Base-by-base conservation (phyloP, 2,329 filamentous ascomycete genomes). In the Sphaerulina populicola region DNA sequence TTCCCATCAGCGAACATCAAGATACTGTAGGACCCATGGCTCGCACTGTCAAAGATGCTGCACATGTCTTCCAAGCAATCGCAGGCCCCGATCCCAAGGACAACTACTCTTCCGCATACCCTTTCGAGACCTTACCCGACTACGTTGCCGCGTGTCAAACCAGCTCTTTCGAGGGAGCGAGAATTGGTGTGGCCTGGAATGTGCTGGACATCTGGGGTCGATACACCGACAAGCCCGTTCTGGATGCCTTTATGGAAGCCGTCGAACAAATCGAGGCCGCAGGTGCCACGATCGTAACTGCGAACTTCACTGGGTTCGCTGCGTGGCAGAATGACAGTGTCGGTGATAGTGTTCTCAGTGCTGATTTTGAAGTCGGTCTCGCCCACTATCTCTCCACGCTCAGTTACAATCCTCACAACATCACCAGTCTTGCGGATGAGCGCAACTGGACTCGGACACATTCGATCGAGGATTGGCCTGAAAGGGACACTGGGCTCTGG, bases 141-240 rank as follows among this genome's bases (percentile, higher is more conserved):
- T 86, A 86, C 58, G 74, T 79, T 7, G 72, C 70, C 2, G 78
- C 81, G 0, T 58, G 82, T 61, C 72, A 78, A 15, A 65, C 72
- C 15, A 72, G 72, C 10, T 73, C 74, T 0, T 69, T 85, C 0
- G 54, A 66, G 35, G 59, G 54, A 9, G 80, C 79, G 6, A 78
- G 78, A 47, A 80, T 87, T 23, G 84, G 83, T 3, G 73, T 87
- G 3, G 79, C 82, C 0, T 72, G 77, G 14, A 83, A 84, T 57
- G 71, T 77, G 1, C 70, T 86, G 31, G 68, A 70, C 2, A 57
- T 66, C 2, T 65, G 60, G 18, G 36, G 58, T 2, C 57, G 63
- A 11, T 56, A 63, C 31, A 61, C 64, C 2, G 69, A 70, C 11
- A 62, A 66, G 3, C 67, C 73, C 2, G 64, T 76, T n/a, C 56